Evolutionary conservation across 148 eudicot genomes (phyloP), one percentile per base, ranked within the genome.

Genomic region (Tetragonia tetragonoides): DNA sequence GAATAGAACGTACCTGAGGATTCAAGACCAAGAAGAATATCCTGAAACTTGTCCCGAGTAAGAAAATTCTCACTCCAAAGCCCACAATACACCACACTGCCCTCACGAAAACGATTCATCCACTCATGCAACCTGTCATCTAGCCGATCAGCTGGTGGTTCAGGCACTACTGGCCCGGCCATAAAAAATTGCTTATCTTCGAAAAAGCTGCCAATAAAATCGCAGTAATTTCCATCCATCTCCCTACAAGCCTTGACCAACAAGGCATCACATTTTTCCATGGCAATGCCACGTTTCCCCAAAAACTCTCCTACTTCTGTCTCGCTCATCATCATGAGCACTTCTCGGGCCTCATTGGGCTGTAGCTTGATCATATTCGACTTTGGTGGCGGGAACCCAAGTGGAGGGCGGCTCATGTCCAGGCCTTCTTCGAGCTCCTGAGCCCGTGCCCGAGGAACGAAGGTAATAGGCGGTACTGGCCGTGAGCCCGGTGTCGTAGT

Each of bases 81-180:
- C 1, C 87, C 82, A 73, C 90, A 89, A 74, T 65, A 89, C 41
- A 87, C 72, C 2, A 82, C 88, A 2, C 81, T 72, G 10, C 68
- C 83, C 3, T 80, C 20, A 8, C 61, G 14, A 67, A 82, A 87
- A 6, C 70, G 46, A 4, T 79, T 82, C 54, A 90, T 68, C 89
- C 91, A 88, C 34, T 23, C 51, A 7, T 79, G 83, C 81, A 87
- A 80, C 57, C 54, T 21, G n/a, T 79, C 83, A 16, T 88, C 93
- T 18, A 85, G 84, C 10, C 63, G 21, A 20, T 74, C 77, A 10
- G 56, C 57, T 2, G 85, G 82, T 28, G 74, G 79, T 44, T 80
- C 81, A 1, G 91, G 91, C 77, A 88, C 53, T n/a, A 90, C 80
- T 0, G 90, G 89, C 10, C 92, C 92, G 8, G 90, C 86, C 28